Evolutionary conservation across 805 yeast species (phyloP), one percentile per base, ranked within the genome.

Genomic region (Priceomyces castillae): DNA sequence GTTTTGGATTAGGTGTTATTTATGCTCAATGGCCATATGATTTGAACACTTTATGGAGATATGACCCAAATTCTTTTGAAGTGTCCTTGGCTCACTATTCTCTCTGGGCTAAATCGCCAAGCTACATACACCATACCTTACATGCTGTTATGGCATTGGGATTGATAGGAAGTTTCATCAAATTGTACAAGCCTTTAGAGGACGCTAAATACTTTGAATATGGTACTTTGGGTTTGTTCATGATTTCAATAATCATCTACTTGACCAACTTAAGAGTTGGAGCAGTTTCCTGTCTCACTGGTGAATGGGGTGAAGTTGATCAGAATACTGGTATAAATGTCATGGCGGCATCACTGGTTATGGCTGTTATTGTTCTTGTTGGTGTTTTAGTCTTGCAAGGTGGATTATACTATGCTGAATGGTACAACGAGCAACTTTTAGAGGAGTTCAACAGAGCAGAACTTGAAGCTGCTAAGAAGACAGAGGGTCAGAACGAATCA

Each of bases 291-390:
- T 79, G 88, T 42, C 54, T 80, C 20, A 64, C 76, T 45, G 90
- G 90, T 35, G 73, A 80, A 47, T 92, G 98, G 98, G 98, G 97
- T 52, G 98, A 92, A 40, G 96, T 94, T 40, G 87, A 86, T 56
- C 81, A 78, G 61, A 74, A 74, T 47, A 87, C 95, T 17, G 98
- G 98, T 23, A 67, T 92, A 56, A 88, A 87, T 51, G 96, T 94
- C 31, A 79, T 94, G 57, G 97, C 94, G 33, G 97, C 98, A 4
- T 82, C 94, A 22, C 84, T 84, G 65, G 76, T 84, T 30, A 83
- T 92, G 73, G 73, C 87, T 52, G 79, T 86, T 7, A 62, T 88
- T 42, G 72, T 86, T 14, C 69, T 90, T 41, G 59, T 80, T 17
- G 97, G 97, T 51, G 86, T 90, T n/a, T 66, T 90, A 34, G 73